Conservation (phyloP, 768 basidiomycete genomes). For the Leccinum truebloodii region DNA sequence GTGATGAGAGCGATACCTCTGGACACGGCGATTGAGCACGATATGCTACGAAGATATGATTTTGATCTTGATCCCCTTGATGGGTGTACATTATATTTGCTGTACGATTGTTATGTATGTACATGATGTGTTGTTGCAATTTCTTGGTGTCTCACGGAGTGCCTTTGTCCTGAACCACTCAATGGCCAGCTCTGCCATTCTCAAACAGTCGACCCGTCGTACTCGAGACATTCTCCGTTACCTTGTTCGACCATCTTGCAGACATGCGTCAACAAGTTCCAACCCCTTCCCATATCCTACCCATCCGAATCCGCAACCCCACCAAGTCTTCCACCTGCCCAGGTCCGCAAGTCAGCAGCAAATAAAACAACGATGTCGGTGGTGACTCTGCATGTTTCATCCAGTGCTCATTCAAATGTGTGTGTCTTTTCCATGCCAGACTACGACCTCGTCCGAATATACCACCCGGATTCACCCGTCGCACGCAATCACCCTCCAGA, state of each 20-base stretch:
- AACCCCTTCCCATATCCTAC: conserved; percentile 53
- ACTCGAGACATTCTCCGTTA: conserved; percentile 9
- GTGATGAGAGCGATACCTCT: background rate
- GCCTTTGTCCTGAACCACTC: background rate
- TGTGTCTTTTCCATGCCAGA: conserved; percentile 41
- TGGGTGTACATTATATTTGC: background rate
- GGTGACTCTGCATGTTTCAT: conserved; percentile 20
- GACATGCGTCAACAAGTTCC: conserved; percentile 22
- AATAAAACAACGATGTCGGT: conserved; percentile 60
- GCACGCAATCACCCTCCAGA: conserved; percentile 45
- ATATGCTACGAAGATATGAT: background rate
- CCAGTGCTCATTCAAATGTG: conserved; percentile 4
- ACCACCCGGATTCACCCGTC: conserved; percentile 70
- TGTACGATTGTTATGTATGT: conserved; percentile 1
- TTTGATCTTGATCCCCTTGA: background rate
- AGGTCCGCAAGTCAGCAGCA: conserved; percentile 49
- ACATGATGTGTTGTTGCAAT: background rate
- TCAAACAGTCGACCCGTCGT: conserved; percentile 7
- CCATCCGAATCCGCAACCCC: conserved; percentile 52
- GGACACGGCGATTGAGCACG: background rate
- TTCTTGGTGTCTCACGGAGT: background rate
- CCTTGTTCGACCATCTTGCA: conserved; percentile 11
- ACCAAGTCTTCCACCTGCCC: conserved; percentile 65
- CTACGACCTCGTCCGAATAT: conserved; percentile 76
- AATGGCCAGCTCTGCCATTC: conserved; percentile 9